Base-by-base conservation (phyloP, 306 rosid genomes). In the Lathyrus oleraceus region DNA sequence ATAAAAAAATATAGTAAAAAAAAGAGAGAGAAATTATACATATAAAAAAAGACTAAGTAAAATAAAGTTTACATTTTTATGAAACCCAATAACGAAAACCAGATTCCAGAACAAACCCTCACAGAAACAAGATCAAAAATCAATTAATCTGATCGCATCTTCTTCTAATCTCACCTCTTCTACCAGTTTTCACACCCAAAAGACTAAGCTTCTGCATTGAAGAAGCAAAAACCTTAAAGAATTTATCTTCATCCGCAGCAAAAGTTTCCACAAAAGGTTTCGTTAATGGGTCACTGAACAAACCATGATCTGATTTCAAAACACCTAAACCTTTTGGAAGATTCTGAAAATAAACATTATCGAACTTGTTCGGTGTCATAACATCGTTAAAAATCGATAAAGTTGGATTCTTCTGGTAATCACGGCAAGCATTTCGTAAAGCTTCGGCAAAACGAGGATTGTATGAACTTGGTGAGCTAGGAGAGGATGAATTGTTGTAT, bases 331-430 rank as follows among this genome's bases (percentile, higher is more conserved):
- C 96, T 49, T 84, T 86, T 0, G 86, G 91, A 1, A 92, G 81
- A 67, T 90, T 92, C 89, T 88, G 92, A 85, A 76, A 92, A 70
- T 89, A 89, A 14, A 77, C 61, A 61, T 92, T 92, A 25, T 89
- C 97, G 70, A 92, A 89, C 60, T 92, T 92, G 81, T 85, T 89
- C 0, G 98, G 98, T 2, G 96, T 88, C 96, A 92, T 90, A 0
- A 92, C 53, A 36, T 92, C 96, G 8, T 89, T 92, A 51, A 89
- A 88, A 21, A 92, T 91, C 0, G 98, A 92, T 0, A 92, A n/a
- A 0, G 93, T 85, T 0, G 96, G 98, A 70, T 92, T 79, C 3
- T 56, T 86, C 16, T 12, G 6, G 76, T 61, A 82, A 61, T 85
- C 87, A 0, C 86, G 79, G 40, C 96, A 92, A 0, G 96, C 98